Base-by-base conservation (phyloP, 345 rosid species). In the Corchorus capsularis region DNA sequence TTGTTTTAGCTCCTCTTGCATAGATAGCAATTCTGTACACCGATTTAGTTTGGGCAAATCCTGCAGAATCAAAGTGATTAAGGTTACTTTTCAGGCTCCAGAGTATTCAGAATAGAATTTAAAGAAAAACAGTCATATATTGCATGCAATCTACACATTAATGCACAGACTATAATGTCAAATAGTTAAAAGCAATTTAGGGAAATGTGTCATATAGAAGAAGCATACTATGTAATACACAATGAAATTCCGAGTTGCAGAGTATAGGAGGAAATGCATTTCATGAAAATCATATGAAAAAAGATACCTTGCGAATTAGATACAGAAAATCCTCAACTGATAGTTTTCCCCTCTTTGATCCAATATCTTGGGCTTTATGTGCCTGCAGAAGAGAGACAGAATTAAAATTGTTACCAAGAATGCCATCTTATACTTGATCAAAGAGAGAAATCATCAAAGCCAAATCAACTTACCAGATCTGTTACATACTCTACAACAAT, bases 1-100 rank as follows among this genome's bases (percentile, higher is more conserved):
- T 83, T 96, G 99, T 79, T 93, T 91, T 61, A 96, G 87, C 83
- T 96, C 98, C 83, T 96, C 98, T 86, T 92, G 98, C 98, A 93
- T 92, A 0, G 94, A 88, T 77, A 92, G 85, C 69, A 96, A 82
- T 77, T 96, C 97, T 7, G 89, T 89, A 78, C 97, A 96, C 0
- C 93, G 94, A 85, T 96, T 96, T 13, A 92, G 88, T 79, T 96
- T 96, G 0, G 96, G 95, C 63, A 73, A 67, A 74, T 96, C 99
- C 98, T 92, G 90, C 88, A 82, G 14, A 45, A 11, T 77, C 71
- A 59, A 54, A 64, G n/a, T 14, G 34, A 34, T 69, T 52, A 20
- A 20, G n/a, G 32, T 41, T 63, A 41, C 66, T 39, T 59, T 46
- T 43, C 49, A 8, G 52, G 55, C 63, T 46, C 22, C 49, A 8